A percentile compares a stretch with the other conserved stretches of the same genome.
phyloP scores from a whole-genome alignment of 1,284 basidiomycete genomes.

The Tremellales sp. region DNA sequence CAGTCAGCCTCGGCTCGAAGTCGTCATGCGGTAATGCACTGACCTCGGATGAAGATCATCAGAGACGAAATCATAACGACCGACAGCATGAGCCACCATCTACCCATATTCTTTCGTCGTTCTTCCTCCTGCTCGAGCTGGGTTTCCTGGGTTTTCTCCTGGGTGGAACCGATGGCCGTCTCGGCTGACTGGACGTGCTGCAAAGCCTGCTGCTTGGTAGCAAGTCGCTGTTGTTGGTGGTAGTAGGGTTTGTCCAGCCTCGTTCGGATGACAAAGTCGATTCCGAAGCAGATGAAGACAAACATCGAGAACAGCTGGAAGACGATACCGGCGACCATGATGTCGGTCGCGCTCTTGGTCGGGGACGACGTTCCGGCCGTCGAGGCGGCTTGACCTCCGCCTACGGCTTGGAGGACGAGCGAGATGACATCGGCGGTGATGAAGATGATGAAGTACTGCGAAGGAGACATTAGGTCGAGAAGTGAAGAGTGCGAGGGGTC shows the following conservation, averaged over 20 bases:
- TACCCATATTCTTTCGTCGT: slow-evolving; percentile 8
- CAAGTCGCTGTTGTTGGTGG: slow-evolving; percentile 1
- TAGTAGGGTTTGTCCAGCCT: slow-evolving; percentile 20
- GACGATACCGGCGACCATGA: slow-evolving; percentile 48
- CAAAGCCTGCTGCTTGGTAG: neutral
- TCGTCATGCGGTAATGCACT: slow-evolving; percentile 2
- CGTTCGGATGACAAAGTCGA: slow-evolving; percentile 36
- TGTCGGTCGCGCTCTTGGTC: slow-evolving; percentile 23
- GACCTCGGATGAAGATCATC: slow-evolving; percentile 42
- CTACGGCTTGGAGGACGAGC: slow-evolving; percentile 48
- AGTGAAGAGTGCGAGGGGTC: neutral
- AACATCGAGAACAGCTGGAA: slow-evolving; percentile 43
- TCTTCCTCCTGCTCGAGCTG: neutral
- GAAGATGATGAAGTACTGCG: slow-evolving; percentile 43
- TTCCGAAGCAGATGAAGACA: slow-evolving; percentile 33
- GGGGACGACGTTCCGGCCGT: slow-evolving; percentile 12
- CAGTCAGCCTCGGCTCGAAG: neutral
- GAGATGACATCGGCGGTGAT: slow-evolving; percentile 45
- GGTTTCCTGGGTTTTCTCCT: neutral
- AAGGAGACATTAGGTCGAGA: neutral
- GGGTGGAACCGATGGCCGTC: neutral
- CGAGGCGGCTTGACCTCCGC: slow-evolving; percentile 44
- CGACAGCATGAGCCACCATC: slow-evolving; percentile 35
- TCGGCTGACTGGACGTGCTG: neutral
- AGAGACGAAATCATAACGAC: slow-evolving; percentile 32